Base-by-base conservation (phyloP, 306 rosid species). In the Begonia peltatifolia region DNA sequence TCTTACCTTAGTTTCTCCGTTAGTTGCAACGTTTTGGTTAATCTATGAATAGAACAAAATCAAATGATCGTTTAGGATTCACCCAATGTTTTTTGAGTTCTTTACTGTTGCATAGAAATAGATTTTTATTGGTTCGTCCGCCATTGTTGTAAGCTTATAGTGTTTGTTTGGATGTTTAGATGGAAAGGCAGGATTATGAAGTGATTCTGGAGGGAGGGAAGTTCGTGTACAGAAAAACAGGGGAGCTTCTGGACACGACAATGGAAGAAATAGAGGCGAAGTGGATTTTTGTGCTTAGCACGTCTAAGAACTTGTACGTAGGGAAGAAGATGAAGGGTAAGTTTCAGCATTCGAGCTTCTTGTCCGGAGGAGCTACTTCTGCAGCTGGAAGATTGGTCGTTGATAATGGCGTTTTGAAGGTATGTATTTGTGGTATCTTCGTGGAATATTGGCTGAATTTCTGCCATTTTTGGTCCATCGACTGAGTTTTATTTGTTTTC, bases 301-400 rank as follows among this genome's bases (percentile, higher is more conserved):
- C 79, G 18, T 57, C 63, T 4, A 54, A 30, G 17, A 55, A 63
- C n/a, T 52, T 74, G 15, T 74, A 65, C 49, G 71, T 63, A 41
- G 72, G 75, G 47, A 64, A 69, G 79, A 65, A 74, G 54, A 59
- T 47, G 72, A 74, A 74, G 55, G 79, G 79, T 30, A 55, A 14
- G 9, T 69, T 74, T 65, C 79, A 74, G 61, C 79, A 74, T 74
- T 74, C 79, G 5, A 74, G 79, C 68, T 74, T 74, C 72, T 70
- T 69, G 51, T 75, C 75, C 2, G 79, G 75, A 58, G 75, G 72
- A 17, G 75, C 75, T 42, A 74, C 79, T 47, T 49, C 66, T 46
- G 66, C 70, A 14, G 75, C 79, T 12, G 75, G 79, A 20, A 69
- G 79, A 56, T 66, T 69, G 15, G 49, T 44, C 20, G 72, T 53